Base-by-base conservation (phyloP, 2,329 filamentous ascomycete species). In the Fusarium sororula region DNA sequence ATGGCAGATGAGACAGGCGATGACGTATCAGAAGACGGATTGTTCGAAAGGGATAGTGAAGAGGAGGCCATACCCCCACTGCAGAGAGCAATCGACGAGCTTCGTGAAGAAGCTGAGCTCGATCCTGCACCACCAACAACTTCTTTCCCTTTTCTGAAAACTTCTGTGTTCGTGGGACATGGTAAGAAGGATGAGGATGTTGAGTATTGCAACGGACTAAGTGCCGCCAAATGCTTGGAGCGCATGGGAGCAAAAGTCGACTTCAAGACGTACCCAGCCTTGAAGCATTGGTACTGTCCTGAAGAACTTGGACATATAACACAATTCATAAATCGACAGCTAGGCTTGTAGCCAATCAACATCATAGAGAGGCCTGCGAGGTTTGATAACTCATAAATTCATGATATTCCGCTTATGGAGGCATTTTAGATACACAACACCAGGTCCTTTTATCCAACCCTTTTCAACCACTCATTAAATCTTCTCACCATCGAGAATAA, bases 401-500 rank as follows among this genome's bases (percentile, higher is more conserved):
- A 64, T 73, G 42, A 66, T 53, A 57, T 61, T 58, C 51, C 53
- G 62, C 65, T 59, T 41, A 61, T 39, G 28, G 39, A 58, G 68
- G 42, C 44, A 70, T 58, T 73, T 54, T 63, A 56, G 44, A 51
- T 55, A 61, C 20, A 56, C 30, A 62, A 28, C n/a, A 55, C 26
- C 39, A 37, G 26, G 28, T 15, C 24, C 45, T 42, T 47, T 35
- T 30, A 53, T 55, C 60, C 39, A 48, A 51, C 58, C 57, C 18
- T 64, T 70, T 75, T 70, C 28, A 57, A 41, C 26, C 41, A 42
- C 7, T 20, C 41, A 32, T 74, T 83, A 89, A 57, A 89, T 86
- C 82, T 89, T 89, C 60, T 84, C 84, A 1, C 88, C 88, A 66
- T 94, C 91, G 41, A 95, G 82, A 75, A 96, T 95, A 2, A 86